Base-by-base conservation (phyloP, 1,139 yeast species). In the Yamadazyma atmosphaerica region DNA sequence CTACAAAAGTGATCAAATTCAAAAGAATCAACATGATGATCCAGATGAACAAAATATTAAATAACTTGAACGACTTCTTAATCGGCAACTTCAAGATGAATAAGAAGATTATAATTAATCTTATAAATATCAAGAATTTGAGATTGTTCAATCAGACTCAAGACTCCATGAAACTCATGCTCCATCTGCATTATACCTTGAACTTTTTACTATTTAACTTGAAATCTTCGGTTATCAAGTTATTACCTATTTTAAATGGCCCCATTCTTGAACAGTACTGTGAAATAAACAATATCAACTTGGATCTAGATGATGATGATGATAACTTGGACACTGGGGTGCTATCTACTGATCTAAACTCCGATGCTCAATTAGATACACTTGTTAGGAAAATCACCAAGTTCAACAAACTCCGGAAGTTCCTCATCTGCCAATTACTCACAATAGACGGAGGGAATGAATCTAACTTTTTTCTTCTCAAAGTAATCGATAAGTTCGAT, bases 261-360 rank as follows among this genome's bases (percentile, higher is more conserved):
- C 63, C 60, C 1, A 50, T 63, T 8, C 54, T 72, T 29, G 75
- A 72, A 43, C 68, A 68, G 44, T 71, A 69, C 43, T 68, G 73
- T 43, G 51, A 54, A 23, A 61, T 71, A 13, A 70, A 72, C 43
- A 60, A 60, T 35, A 56, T 71, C 14, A 55, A 63, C 37, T 30
- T 55, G 17, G 54, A 51, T 5, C 38, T 58, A 8, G 45, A 42
- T 32, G 51, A 52, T 4, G 35, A 34, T 5, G 38, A 45, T 10
- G 39, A 40, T 0, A 46, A 45, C 21, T 41, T 42, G 9, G 44
- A 46, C n/a, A 39, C 36, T 7, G 22, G 2, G 21, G 32, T 29
- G 35, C 35, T 41, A 6, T 23, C 23, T 26, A 26, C n/a, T 16
- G 21, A 16, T 29, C n/a, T n/a, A n/a, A n/a, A n/a, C n/a, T n/a